A percentile compares a stretch with the other conserved stretches of the same genome.
Conservation (phyloP, 2,329 filamentous ascomycete genomes). For the Fusarium sp. region DNA sequence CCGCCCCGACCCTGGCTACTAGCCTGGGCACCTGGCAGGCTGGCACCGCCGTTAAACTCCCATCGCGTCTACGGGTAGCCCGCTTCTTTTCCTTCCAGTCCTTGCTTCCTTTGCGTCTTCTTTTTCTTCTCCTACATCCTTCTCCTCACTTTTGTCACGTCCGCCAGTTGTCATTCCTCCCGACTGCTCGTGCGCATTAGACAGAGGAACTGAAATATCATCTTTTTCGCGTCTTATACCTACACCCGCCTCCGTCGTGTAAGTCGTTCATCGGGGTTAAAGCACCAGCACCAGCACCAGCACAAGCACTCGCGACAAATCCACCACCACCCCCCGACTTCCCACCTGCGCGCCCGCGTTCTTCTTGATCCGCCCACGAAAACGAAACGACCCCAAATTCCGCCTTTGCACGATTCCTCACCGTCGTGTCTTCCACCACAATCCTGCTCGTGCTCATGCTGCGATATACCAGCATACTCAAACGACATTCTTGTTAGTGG, state of each 20-base stretch:
- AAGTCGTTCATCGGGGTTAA: constrained; percentile 48
- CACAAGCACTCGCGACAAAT: constrained; percentile 7
- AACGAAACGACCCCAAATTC: constrained; percentile 32
- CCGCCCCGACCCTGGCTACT: constrained; percentile 11
- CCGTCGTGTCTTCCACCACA: constrained; percentile 26
- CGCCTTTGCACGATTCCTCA: constrained; percentile 25
- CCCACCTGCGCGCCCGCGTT: constrained; percentile 43
- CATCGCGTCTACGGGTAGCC: constrained; percentile 48
- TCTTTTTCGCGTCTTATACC: constrained; percentile 36
- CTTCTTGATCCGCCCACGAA: constrained; percentile 35
- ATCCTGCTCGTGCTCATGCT: constrained; percentile 39
- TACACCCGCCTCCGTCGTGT: constrained; percentile 47
- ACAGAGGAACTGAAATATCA: constrained; percentile 18
- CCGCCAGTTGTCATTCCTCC: constrained; percentile 17
- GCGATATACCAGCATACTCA: constrained; percentile 24
- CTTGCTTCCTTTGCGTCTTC: constrained; percentile 33
- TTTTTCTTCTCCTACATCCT: constrained; percentile 35
- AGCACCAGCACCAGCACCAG: neutral
- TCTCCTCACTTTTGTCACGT: constrained; percentile 23
- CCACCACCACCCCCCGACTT: constrained; percentile 42
- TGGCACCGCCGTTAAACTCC: constrained; percentile 45
- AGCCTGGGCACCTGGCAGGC: constrained; percentile 42
- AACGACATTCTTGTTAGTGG: constrained; percentile 47
- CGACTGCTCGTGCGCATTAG: constrained; percentile 1
- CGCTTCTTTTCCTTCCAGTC: constrained; percentile 39